Conservation (phyloP, 371 early-diverging fungal genomes). For the Mortierella sp. region DNA sequence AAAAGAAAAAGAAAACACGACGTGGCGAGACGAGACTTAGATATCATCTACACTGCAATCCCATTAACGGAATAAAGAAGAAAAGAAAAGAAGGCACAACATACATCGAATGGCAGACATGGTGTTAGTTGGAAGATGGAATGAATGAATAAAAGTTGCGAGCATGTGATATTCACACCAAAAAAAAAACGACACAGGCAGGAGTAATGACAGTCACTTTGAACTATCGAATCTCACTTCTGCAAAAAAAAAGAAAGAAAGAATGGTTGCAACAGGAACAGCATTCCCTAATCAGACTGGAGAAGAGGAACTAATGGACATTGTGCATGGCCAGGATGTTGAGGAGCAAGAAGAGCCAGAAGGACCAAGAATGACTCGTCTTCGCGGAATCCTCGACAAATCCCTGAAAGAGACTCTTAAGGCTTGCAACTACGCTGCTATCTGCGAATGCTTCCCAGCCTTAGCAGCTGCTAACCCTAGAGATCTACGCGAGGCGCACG, state of each 20-base stretch:
- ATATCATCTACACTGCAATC: not conserved
- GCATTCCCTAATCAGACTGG: not conserved
- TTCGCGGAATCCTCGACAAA: constrained; percentile 44
- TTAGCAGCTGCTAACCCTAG: constrained; percentile 23
- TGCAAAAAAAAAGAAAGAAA: not conserved
- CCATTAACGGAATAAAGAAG: not conserved
- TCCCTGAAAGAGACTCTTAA: constrained; percentile 43
- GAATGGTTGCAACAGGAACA: constrained; percentile 7
- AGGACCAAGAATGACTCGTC: constrained; percentile 48
- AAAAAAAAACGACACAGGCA: constrained; percentile 2
- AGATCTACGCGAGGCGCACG: constrained; percentile 39
- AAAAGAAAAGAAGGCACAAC: not conserved
- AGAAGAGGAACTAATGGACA: constrained; percentile 24
- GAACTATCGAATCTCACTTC: not conserved
- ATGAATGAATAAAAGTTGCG: not conserved
- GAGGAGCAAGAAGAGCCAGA: constrained; percentile 41
- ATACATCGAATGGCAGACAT: constrained; percentile 48
- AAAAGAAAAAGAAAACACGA: not conserved
- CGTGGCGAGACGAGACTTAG: no score
- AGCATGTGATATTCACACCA: not conserved
- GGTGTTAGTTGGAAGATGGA: constrained; percentile 1
- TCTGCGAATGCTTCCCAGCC: constrained; percentile 41
- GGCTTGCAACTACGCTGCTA: constrained; percentile 41
- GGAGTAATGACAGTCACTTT: not conserved
- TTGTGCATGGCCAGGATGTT: constrained; percentile 3